Base-by-base conservation (phyloP, 2,329 filamentous ascomycete genomes). In the Celoporthe dispersa region DNA sequence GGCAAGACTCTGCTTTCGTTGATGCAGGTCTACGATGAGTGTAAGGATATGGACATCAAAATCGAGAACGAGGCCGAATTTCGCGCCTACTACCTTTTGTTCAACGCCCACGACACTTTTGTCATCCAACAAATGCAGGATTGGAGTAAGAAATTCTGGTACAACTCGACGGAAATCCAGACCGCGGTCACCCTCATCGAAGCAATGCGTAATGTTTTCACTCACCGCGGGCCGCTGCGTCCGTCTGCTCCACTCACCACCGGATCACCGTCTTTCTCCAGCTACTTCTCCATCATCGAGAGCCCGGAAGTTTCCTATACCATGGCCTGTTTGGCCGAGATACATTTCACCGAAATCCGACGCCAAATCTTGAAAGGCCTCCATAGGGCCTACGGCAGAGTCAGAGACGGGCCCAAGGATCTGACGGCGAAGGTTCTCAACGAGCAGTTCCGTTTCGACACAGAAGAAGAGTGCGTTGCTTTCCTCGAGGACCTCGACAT, bases 261-360 rank as follows among this genome's bases (percentile, higher is more conserved):
- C 33, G 84, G 86, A 2, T 80, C 85, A 55, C 83, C 84, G 28
- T 82, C 83, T 7, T 87, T 84, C 60, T 80, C 82, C 33, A 83
- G 85, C 25, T 91, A 87, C 76, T 91, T 91, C 75, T 82, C 84
- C 33, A 88, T 91, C 63, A 81, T 91, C 37, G 83, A 87, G 73
- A 83, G 85, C 55, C 80, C 82, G 0, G 79, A 81, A 22, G 85
- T 90, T 2, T 91, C 90, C 0, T 92, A 91, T 75, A 90, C 88
- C 1, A 90, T 91, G 88, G 90, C 89, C 19, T 91, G 90, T 74
- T 86, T 92, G 71, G 89, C 89, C 8, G 89, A 91, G 75, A 87
- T 89, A n/a, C 88, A 90, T 75, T 91, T 92, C 70, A 86, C 87
- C 55, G 82, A 84, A 48, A 80, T 91, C 41, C 87, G 90, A 55